A percentile compares a stretch with the other conserved stretches of the same genome.
Evolutionary conservation across 2,329 filamentous ascomycete species (phyloP).

Genomic region (Acephala macrosclerotiorum): DNA sequence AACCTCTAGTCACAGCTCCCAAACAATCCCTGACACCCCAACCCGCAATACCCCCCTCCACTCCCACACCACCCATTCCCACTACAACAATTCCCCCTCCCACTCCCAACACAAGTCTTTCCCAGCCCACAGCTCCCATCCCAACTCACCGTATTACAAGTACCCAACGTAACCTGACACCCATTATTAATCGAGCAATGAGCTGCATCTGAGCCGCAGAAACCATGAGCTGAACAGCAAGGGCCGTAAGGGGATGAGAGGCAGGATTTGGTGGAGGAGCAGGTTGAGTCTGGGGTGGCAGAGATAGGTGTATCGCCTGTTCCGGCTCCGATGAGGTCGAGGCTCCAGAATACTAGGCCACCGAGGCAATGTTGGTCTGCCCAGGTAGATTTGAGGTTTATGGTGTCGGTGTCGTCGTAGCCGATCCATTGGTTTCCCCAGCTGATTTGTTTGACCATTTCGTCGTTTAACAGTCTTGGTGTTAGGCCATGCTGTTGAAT

Average conservation of each 20-base stretch:
- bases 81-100: conserved; percentile 32
- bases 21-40: conserved; percentile 19
- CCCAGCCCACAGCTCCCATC: conserved; percentile 30
- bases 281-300: conserved; percentile 3
- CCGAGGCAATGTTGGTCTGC: conserved; percentile 41
- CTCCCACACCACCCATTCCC: conserved; percentile 30
- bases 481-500: conserved; percentile 33
- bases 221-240: conserved; percentile 29
- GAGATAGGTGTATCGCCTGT: conserved; percentile 23
- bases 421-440: conserved; percentile 51
- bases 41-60: conserved; percentile 24
- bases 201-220: conserved; percentile 20
- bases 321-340: conserved; percentile 38
- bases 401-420: conserved; percentile 49
- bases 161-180: conserved; percentile 29
- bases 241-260: conserved; percentile 11
- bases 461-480: conserved; percentile 36
- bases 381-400: conserved; percentile 43
- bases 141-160: conserved; percentile 23
- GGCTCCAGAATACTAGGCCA: conserved; percentile 41
- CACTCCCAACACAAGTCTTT: conserved; percentile 20
- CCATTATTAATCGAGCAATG: conserved; percentile 29
- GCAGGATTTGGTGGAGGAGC: conserved; percentile 10
- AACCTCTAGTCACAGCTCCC: conserved; percentile 15
- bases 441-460: conserved; percentile 40